Percentiles rank a stretch among this genome's conserved stretches.
Conservation (phyloP, 2,329 filamentous ascomycete species). For the Zymoseptoria pseudotritici region DNA sequence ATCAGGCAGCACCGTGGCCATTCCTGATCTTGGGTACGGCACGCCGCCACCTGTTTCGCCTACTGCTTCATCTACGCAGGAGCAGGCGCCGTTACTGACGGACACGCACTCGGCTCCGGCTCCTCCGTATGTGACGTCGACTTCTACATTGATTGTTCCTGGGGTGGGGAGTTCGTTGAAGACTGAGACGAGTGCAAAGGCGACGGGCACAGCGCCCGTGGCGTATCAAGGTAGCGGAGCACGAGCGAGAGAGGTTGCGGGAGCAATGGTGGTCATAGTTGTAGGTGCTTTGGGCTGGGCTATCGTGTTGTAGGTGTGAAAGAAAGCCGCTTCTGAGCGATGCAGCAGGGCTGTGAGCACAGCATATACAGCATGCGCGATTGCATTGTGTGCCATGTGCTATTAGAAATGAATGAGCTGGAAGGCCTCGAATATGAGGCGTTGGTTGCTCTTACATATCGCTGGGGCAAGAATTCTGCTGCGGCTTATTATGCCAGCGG, state of each 20-base stretch:
- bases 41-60: slow-evolving; percentile 4
- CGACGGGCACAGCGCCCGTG: background rate
- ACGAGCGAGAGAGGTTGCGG: background rate
- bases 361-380: background rate
- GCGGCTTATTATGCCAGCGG: too few relatives aligned
- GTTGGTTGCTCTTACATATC: too few relatives aligned
- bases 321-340: background rate
- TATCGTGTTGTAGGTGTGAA: background rate
- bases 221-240: background rate
- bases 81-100: background rate
- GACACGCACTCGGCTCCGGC: background rate
- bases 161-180: background rate
- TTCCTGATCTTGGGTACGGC: slow-evolving; percentile 16
- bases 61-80: background rate
- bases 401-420: too few relatives aligned
- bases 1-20: slow-evolving; percentile 5
- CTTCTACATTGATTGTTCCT: background rate
- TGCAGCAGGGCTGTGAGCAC: background rate
- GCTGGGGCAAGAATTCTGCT: too few relatives aligned
- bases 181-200: background rate
- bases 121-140: background rate
- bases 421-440: too few relatives aligned
- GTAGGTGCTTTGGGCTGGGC: background rate
- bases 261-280: background rate
- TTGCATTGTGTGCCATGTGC: background rate